phyloP scores from a whole-genome alignment of 257 asterid genomes.

The Parsonsia alboflavescens region DNA sequence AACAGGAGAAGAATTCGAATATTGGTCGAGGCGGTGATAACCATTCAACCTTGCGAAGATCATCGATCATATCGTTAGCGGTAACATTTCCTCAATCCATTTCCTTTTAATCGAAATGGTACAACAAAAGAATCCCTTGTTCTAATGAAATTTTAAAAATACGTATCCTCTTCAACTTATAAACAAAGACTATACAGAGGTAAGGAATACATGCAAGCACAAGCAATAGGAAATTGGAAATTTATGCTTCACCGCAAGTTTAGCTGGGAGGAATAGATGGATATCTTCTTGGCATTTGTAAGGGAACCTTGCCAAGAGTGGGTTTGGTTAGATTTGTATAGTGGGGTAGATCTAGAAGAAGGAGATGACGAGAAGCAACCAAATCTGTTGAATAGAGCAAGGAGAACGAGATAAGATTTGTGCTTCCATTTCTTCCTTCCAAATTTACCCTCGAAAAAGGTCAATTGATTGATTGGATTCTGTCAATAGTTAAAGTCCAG shows the following conservation, averaged over 20 bases:
- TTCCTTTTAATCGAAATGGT: conserved; percentile 2
- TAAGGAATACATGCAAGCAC: not conserved
- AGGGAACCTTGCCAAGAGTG: too few relatives aligned
- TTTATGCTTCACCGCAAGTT: not conserved
- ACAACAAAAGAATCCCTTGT: not conserved
- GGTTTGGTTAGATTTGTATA: too few relatives aligned
- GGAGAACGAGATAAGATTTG: too few relatives aligned
- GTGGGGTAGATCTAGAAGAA: too few relatives aligned
- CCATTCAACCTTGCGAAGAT: conserved; percentile 91
- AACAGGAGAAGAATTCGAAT: conserved; percentile 70
- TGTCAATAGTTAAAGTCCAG: too few relatives aligned
- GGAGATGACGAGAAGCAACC: too few relatives aligned
- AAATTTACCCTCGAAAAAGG: too few relatives aligned
- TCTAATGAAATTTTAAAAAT: conserved; percentile 30
- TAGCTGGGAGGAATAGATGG: not conserved
- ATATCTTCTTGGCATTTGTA: too few relatives aligned
- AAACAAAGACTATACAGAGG: not conserved
- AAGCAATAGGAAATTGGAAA: not conserved
- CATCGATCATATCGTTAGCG: conserved; percentile 85
- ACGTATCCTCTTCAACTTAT: not conserved
- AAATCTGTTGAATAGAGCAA: too few relatives aligned
- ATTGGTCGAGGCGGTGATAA: conserved; percentile 88
- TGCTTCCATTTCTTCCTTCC: too few relatives aligned
- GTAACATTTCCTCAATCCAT: conserved; percentile 97
- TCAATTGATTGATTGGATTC: too few relatives aligned